Conservation (phyloP, 2,329 filamentous ascomycete genomes). For the Aureobasidium sp. region DNA sequence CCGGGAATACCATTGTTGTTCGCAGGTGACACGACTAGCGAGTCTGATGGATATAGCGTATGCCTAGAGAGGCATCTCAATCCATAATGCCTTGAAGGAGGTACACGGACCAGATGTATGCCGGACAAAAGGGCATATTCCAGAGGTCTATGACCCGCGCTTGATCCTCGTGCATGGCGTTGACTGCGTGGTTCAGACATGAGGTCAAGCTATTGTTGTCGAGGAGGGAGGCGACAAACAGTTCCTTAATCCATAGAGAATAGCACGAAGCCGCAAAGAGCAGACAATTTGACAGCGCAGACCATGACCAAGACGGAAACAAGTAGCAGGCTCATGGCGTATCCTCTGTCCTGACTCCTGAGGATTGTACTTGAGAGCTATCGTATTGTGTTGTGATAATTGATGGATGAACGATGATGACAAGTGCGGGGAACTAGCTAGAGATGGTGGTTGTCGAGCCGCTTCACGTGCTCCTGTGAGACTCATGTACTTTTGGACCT, state of each 20-base stretch:
- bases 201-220: background rate
- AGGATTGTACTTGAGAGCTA: background rate
- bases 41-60: background rate
- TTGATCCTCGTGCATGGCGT: background rate
- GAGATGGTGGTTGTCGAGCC: background rate
- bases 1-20: background rate
- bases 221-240: background rate
- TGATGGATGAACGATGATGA: background rate
- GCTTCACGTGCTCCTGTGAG: slow-evolving; percentile 1
- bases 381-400: background rate
- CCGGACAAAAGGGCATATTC: background rate
- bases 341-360: background rate
- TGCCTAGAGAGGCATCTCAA: background rate
- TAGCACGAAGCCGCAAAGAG: slow-evolving; percentile 1
- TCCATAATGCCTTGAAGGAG: background rate
- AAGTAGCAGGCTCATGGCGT: slow-evolving; percentile 7
- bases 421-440: background rate
- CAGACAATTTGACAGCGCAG: slow-evolving; percentile 1
- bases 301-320: background rate
- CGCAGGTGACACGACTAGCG: background rate
- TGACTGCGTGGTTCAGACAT: background rate
- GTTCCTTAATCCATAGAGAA: background rate
- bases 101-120: background rate
- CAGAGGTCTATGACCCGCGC: background rate
- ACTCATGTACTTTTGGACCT: background rate